A percentile compares a stretch with the other conserved stretches of the same genome.
Conservation (phyloP, 371 early-diverging fungal genomes). For the Mucor plumbeus region DNA sequence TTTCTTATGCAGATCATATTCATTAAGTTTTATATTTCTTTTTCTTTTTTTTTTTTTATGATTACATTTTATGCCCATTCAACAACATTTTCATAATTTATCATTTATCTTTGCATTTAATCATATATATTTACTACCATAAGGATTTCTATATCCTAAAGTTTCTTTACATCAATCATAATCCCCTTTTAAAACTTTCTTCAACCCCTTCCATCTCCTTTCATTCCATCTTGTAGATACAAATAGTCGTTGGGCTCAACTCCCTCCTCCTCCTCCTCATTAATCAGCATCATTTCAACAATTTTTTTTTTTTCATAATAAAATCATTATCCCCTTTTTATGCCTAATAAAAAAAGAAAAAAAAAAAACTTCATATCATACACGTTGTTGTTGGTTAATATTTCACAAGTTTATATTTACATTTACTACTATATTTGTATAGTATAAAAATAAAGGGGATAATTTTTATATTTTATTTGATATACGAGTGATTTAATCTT, state of each 20-base stretch:
- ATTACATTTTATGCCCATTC: neutral
- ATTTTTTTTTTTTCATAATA: constrained; percentile 2
- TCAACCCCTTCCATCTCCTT: constrained; percentile 18
- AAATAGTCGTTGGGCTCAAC: too few species aligned
- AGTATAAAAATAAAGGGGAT: neutral
- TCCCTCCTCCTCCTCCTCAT: too few species aligned
- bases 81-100: constrained; percentile 5
- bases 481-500: constrained; percentile 42
- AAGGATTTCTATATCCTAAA: neutral
- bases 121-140: neutral
- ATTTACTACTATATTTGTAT: constrained; percentile 2
- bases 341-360: constrained; percentile 3
- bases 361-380: neutral
- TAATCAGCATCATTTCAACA: neutral
- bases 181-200: constrained; percentile 2
- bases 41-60: constrained; percentile 1
- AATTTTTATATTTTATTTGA: neutral
- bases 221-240: constrained; percentile 15
- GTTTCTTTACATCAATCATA: constrained; percentile 1
- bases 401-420: constrained; percentile 2
- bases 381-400: neutral
- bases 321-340: constrained; percentile 4
- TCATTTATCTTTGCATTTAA: constrained; percentile 13
- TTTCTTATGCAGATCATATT: constrained; percentile 24
- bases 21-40: constrained; percentile 18